Base-by-base conservation (phyloP, 495 filamentous ascomycete genomes). In the Xanthoparmelia taractica region DNA sequence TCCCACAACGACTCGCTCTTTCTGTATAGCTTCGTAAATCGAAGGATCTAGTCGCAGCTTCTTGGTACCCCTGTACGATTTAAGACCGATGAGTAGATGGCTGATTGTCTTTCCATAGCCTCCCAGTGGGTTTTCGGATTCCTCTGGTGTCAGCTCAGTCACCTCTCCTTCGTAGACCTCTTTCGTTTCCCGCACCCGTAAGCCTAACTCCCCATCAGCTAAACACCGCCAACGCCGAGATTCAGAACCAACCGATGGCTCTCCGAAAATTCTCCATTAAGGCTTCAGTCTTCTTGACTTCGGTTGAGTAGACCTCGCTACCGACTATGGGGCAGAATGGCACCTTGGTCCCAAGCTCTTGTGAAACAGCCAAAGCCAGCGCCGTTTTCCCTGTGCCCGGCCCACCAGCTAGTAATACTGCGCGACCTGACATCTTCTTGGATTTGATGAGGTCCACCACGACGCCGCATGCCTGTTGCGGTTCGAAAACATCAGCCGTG, bases 21-120 rank as follows among this genome's bases (percentile, higher is more conserved):
- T 97, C 75, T 97, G 95, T 65, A 98, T 94, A 37, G 92, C 93
- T 76, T 98, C 94, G 80, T 97, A 98, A 71, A 98, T 97, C 72
- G 90, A 95, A 5, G 94, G 94, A 71, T 98, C 94, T 43, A 98
- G 79, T 45, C 93, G 87, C 63, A 98, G 81, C 80, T 97, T 97
- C 83, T 98, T 98, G 65, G 91, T 94, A 27, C 94, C 94, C 74
- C 88, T 89, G 34, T 87, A 88, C 52, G 91, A 94, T 80, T 96
- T 94, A 68, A 96, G 76, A 7, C 88, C 88, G 66, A 96, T 91
- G 59, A 96, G 81, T 34, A 96, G 77, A 69, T 93, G 92, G 73
- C 86, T 89, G 72, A 97, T 96, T 15, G 92, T 96, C 74, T 92
- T 91, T 63, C 92, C 92, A 73, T 97, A 97, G 64, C 90, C 90